Evolutionary conservation across 352 stramenopile species (phyloP), one percentile per base, ranked within the genome.

Genomic region (Globisporangium spinosum): DNA sequence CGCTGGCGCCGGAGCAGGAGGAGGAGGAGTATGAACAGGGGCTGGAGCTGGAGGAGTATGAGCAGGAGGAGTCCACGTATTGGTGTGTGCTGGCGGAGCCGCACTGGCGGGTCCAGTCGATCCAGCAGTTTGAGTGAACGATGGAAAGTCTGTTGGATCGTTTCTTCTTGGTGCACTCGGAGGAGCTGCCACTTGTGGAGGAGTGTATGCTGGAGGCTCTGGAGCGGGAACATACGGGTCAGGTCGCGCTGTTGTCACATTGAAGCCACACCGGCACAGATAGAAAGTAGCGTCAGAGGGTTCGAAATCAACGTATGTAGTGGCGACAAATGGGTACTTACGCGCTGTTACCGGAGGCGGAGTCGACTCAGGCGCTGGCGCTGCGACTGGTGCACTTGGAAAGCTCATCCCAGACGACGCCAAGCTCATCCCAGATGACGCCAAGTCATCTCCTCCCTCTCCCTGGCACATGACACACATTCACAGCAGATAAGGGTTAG

Each of bases 121-220:
- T 27, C 74, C 73, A 32, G 70, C 74, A 12, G 83, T 86, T 5
- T 79, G 75, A 5, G 83, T 88, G 35, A 85, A 81, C 9, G 80
- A 90, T 29, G 81, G 78, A 43, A 89, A 87, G 25, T 66, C 58
- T 29, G 58, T 45, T 40, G 65, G 53, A 7, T 72, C 70, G 29
- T 53, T 77, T 38, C 63, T 23, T 62, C 61, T n/a, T 59, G 63
- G 32, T 54, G 45, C 63, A 49, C 22, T 68, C 51, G 57, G 68
- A 54, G 62, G n/a, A 22, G 38, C 32, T 58, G 53, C 20, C 22
- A 57, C 62, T 56, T 62, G 62, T 29, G 38, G 25, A 40, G 34
- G 53, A 20, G 63, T 45, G 57, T 68, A 70, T 22, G 63, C 64
- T 51, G 55, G 62, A 6, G 69, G 35, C 17, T 49, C 25, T n/a